phyloP scores from a whole-genome alignment of 257 asterid genomes.

The Ilex aquifolium region DNA sequence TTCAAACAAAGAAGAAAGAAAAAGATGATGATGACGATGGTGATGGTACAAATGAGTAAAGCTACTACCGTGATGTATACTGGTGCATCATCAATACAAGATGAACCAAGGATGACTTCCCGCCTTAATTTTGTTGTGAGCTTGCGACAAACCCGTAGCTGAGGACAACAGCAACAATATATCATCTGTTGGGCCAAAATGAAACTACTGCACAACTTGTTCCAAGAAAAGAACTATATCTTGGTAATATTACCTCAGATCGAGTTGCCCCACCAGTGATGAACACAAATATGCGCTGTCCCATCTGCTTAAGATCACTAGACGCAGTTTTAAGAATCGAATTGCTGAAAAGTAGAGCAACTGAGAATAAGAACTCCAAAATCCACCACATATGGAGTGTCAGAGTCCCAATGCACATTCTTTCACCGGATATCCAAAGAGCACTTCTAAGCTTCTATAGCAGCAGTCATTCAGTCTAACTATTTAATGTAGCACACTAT shows the following conservation, averaged over 20 bases:
- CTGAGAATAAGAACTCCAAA: constrained; percentile 12
- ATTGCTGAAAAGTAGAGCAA: constrained; percentile 44
- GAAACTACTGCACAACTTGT: background rate
- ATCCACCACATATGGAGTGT: background rate
- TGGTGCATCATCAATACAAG: constrained; percentile 87
- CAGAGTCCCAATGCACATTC: background rate
- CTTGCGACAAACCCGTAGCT: constrained; percentile 94
- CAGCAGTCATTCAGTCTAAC: no score
- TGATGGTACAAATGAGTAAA: background rate
- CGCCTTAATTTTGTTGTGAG: constrained; percentile 76
- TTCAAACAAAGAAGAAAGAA: no score
- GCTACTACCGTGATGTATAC: constrained; percentile 66
- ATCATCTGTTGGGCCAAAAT: constrained; percentile 9
- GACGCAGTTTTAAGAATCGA: constrained; percentile 50
- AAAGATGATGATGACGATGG: background rate
- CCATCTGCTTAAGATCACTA: constrained; percentile 74
- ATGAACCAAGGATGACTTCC: constrained; percentile 93
- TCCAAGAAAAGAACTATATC: constrained; percentile 3
- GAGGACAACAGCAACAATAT: constrained; percentile 18
- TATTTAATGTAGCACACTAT: no score
- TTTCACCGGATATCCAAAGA: background rate
- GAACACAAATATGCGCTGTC: constrained; percentile 81
- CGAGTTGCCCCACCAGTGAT: constrained; percentile 95
- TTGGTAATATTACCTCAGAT: constrained; percentile 62
- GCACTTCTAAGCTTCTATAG: background rate